These are phyloP conservation scores for Tolypocladium amazonense DNA, from an alignment of 2,329 filamentous ascomycete genomes.

Conservation along the genomic window DNA sequence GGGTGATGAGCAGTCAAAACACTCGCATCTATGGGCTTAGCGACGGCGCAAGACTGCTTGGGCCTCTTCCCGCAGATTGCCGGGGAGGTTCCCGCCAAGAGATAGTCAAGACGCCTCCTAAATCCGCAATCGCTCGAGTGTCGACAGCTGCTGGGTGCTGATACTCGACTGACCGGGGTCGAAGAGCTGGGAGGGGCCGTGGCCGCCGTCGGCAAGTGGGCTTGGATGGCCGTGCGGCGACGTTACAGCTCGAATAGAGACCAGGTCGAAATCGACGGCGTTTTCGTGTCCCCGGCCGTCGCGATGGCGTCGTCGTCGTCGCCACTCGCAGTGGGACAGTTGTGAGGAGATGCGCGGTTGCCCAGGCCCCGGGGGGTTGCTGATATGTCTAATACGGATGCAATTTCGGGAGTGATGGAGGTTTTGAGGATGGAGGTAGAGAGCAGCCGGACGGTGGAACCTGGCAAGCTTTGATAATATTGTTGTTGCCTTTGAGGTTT, in stretches of 20 bases:
- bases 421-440: background rate
- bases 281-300: background rate
- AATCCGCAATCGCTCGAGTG: background rate
- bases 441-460: background rate
- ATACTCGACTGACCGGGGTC: background rate
- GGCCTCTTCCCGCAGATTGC: background rate
- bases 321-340: background rate
- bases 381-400: background rate
- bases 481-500: background rate
- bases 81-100: background rate
- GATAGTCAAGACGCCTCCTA: background rate
- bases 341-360: background rate
- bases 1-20: background rate
- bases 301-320: background rate
- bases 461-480: background rate
- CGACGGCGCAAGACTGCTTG: background rate
- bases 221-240: background rate
- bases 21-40: background rate
- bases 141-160: background rate
- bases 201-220: background rate
- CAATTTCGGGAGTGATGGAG: background rate
- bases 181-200: background rate
- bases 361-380: background rate
- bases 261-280: background rate
- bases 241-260: background rate